A percentile compares a stretch with the other conserved stretches of the same genome.
These are phyloP conservation scores for Pistacia vera DNA, from an alignment of 345 rosid genomes.

Conservation along the genomic window DNA sequence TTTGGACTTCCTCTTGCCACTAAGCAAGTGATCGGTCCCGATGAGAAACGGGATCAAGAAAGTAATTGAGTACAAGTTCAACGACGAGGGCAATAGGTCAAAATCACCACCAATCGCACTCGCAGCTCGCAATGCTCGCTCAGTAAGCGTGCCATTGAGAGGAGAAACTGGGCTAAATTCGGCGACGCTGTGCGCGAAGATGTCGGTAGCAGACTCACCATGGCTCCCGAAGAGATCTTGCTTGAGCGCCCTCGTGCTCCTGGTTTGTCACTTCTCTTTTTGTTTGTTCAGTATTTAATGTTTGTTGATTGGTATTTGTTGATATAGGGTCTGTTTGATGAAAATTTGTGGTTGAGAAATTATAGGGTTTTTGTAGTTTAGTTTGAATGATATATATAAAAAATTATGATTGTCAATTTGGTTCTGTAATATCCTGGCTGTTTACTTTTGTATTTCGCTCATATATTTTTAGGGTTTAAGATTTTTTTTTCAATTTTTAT, in stretches of 20 bases:
- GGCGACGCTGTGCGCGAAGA: conserved; percentile 59
- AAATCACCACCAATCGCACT: conserved; percentile 46
- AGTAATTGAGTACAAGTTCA: conserved; percentile 52
- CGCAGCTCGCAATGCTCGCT: conserved; percentile 54
- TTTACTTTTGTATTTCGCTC: background rate
- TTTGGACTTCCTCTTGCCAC: conserved; percentile 50
- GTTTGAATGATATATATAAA: background rate
- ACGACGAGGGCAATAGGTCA: conserved; percentile 54
- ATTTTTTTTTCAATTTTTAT: too few species aligned
- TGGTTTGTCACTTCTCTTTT: conserved; percentile 28
- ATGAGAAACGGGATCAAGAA: conserved; percentile 54
- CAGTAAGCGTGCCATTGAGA: conserved; percentile 46
- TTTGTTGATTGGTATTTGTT: background rate
- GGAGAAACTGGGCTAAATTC: conserved; percentile 57
- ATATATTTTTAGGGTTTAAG: too few species aligned
- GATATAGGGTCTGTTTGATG: background rate
- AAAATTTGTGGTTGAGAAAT: background rate
- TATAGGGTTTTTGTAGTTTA: background rate
- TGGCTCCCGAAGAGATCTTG: conserved; percentile 59
- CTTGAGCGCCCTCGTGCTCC: conserved; percentile 51
- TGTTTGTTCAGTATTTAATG: background rate
- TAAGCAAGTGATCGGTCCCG: conserved; percentile 50
- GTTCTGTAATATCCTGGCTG: background rate
- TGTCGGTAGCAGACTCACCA: conserved; percentile 41
- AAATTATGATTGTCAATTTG: background rate